phyloP scores from a whole-genome alignment of 305 asterid species.

The Solanum hybrid region DNA sequence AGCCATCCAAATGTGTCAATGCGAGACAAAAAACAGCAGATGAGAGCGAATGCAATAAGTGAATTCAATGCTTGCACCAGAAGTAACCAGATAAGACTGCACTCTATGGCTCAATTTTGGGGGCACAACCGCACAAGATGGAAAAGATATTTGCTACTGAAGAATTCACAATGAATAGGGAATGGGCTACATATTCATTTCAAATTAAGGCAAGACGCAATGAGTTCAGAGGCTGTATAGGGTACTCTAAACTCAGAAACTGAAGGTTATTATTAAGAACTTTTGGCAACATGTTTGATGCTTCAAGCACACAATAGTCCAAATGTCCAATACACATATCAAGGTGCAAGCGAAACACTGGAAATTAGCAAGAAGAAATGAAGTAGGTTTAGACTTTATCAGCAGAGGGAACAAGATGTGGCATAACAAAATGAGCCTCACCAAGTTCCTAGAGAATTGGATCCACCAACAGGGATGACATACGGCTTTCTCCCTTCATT shows the following conservation, averaged over 20 bases:
- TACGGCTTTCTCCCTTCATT: conserved; percentile 89
- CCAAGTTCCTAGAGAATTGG: conserved; percentile 95
- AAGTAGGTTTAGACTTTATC: not conserved
- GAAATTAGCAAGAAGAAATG: not conserved
- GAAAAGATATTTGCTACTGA: not conserved
- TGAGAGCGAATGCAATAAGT: not conserved
- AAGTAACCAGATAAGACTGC: not conserved
- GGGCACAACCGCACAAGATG: not conserved
- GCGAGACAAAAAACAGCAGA: not conserved
- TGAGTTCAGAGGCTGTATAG: not conserved
- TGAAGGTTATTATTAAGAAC: not conserved
- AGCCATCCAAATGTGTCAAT: not conserved
- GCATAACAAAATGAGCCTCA: conserved; percentile 23
- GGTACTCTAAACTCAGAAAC: not conserved
- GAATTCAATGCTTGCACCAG: not conserved
- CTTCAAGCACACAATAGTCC: not conserved
- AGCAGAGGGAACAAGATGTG: conserved; percentile 3
- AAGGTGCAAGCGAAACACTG: not conserved
- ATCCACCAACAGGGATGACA: conserved; percentile 94
- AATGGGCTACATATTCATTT: not conserved
- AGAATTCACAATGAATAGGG: not conserved
- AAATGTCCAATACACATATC: not conserved
- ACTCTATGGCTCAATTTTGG: not conserved
- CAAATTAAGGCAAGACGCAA: not conserved
- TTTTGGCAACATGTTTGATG: not conserved